Conservation (phyloP, 768 basidiomycete genomes). For the Rhodotorula toruloides region DNA sequence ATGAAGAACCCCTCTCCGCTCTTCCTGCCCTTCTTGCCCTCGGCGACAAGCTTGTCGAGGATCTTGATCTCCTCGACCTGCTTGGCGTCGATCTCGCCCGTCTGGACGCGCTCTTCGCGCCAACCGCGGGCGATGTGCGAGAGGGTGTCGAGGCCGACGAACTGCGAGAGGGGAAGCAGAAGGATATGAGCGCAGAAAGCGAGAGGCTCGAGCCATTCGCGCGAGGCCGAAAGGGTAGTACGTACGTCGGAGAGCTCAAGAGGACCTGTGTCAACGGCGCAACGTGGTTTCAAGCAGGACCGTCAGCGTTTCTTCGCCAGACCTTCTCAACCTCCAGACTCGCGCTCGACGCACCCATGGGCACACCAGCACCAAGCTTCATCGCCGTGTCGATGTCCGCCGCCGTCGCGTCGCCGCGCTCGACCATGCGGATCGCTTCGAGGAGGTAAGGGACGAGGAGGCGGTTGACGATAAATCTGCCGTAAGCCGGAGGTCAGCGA, state of each 20-base stretch:
- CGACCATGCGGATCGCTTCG: constrained; percentile 51
- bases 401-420: constrained; percentile 50
- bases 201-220: background rate
- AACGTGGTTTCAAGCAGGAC: background rate
- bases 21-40: constrained; percentile 50
- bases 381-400: constrained; percentile 51
- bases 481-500: background rate
- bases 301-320: background rate
- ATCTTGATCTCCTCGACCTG: constrained; percentile 46
- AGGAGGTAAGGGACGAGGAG: constrained; percentile 51
- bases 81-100: constrained; percentile 45
- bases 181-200: background rate
- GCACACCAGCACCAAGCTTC: constrained; percentile 50
- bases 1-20: constrained; percentile 50
- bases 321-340: too few relatives aligned
- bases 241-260: constrained; percentile 40
- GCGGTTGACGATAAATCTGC: constrained; percentile 51
- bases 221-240: background rate
- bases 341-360: constrained; percentile 25
- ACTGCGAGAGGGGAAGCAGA: constrained; percentile 39
- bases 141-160: constrained; percentile 49
- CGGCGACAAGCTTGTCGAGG: constrained; percentile 47
- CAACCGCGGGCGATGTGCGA: constrained; percentile 48
- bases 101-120: constrained; percentile 46
- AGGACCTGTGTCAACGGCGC: constrained; percentile 44